These are phyloP conservation scores for Globisporangium spiculum DNA, from an alignment of 352 stramenopile genomes.

Conservation along the genomic window DNA sequence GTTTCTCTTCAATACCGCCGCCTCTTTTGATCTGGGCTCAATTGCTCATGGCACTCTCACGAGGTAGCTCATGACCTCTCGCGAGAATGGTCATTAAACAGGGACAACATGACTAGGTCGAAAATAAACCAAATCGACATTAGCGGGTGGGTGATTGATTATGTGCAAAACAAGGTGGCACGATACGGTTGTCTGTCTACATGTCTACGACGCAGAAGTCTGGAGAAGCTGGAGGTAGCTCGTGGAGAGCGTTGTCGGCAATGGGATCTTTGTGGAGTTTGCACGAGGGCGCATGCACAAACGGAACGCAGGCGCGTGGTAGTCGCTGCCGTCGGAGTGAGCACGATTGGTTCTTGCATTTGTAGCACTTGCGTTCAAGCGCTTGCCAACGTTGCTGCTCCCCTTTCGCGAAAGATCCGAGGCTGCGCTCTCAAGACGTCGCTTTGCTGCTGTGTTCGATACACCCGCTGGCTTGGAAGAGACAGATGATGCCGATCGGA, in stretches of 20 bases:
- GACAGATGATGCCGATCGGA: background rate
- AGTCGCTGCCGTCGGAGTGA: background rate
- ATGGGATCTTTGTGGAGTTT: conserved; percentile 33
- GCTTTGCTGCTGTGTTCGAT: conserved; percentile 1
- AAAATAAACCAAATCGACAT: too few species aligned
- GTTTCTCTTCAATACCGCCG: conserved; percentile 4
- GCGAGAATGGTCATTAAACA: too few species aligned
- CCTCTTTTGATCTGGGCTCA: background rate
- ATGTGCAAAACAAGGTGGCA: background rate
- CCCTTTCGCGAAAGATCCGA: background rate
- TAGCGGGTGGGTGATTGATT: too few species aligned
- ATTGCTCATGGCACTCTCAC: too few species aligned
- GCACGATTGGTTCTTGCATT: background rate
- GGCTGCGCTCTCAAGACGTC: conserved; percentile 6
- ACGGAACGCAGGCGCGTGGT: background rate
- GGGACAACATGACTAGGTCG: too few species aligned
- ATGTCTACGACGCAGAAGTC: background rate
- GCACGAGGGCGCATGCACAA: conserved; percentile 27
- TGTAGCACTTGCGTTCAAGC: background rate
- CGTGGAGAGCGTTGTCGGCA: conserved; percentile 20
- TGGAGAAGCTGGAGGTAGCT: conserved; percentile 11
- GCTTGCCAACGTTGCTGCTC: conserved; percentile 8
- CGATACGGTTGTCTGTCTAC: background rate
- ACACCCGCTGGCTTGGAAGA: background rate
- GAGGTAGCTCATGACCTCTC: too few species aligned